Evolutionary conservation across 2,329 filamentous ascomycete species (phyloP).

Genomic region (Fusarium sp.): DNA sequence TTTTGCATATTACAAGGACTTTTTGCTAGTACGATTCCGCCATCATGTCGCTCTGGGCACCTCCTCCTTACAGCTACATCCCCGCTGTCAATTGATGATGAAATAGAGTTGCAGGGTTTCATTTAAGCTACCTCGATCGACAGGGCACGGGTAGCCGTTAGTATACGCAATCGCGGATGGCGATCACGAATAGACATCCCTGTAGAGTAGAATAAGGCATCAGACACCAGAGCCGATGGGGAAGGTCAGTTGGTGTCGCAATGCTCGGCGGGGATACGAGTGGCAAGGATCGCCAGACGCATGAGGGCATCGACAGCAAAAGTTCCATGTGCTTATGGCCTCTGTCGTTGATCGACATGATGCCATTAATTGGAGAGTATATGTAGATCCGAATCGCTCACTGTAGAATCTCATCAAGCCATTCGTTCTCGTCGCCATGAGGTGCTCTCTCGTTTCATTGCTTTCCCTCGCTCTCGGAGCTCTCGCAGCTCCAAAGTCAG

Average conservation of each 20-base stretch:
- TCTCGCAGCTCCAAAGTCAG: constrained; percentile 29
- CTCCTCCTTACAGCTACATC: neutral
- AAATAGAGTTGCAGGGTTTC: constrained; percentile 39
- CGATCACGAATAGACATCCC: constrained; percentile 19
- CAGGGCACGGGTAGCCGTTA: constrained; percentile 13
- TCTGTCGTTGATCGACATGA: neutral
- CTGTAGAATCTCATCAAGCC: neutral
- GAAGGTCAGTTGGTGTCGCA: constrained; percentile 22
- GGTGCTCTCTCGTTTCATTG: constrained; percentile 32
- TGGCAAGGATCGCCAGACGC: constrained; percentile 20
- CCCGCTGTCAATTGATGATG: constrained; percentile 46
- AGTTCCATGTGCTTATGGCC: constrained; percentile 4
- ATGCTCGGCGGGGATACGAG: constrained; percentile 6
- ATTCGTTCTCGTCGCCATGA: constrained; percentile 25
- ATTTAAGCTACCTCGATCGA: constrained; percentile 34
- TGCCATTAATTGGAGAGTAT: neutral
- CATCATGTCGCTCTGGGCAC: constrained; percentile 8
- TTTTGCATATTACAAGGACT: constrained; percentile 19
- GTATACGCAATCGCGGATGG: constrained; percentile 12
- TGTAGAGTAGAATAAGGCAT: neutral
- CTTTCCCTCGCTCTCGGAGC: constrained; percentile 32
- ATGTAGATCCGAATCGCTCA: constrained; percentile 16
- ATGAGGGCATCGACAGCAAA: constrained; percentile 14
- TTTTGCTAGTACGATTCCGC: constrained; percentile 23
- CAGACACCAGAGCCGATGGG: constrained; percentile 20